Percentiles rank a stretch among this genome's conserved stretches.
phyloP scores from a whole-genome alignment of 805 yeast genomes.

The Teunomyces atbi region DNA sequence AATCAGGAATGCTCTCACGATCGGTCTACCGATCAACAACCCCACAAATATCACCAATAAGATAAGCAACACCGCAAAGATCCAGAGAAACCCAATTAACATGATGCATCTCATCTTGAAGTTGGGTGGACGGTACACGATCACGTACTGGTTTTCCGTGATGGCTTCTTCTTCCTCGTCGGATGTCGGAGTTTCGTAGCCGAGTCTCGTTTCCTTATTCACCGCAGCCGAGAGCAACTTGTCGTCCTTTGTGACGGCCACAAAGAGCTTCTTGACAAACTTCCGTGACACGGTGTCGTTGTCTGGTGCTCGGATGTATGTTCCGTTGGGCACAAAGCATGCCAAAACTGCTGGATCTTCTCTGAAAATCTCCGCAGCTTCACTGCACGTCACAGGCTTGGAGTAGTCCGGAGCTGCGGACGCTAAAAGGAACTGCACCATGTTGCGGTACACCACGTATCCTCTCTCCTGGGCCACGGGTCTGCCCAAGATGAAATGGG shows the following conservation, averaged over 20 bases:
- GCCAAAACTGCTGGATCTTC: constrained; percentile 44
- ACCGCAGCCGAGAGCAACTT: constrained; percentile 40
- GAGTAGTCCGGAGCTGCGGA: constrained; percentile 52
- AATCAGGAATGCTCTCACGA: constrained; percentile 7
- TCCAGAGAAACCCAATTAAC: constrained; percentile 49
- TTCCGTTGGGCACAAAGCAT: constrained; percentile 78
- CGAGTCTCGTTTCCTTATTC: constrained; percentile 11
- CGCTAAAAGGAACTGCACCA: constrained; percentile 42
- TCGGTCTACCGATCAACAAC: constrained; percentile 27
- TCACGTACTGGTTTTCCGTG: constrained; percentile 50
- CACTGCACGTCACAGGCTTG: constrained; percentile 50
- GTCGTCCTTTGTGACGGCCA: constrained; percentile 80
- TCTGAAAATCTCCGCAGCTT: constrained; percentile 45
- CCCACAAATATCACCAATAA: constrained; percentile 20
- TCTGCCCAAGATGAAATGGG: constrained; percentile 73
- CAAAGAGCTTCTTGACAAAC: constrained; percentile 65
- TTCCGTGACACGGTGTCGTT: constrained; percentile 71
- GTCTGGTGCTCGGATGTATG: constrained; percentile 81
- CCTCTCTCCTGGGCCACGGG: constrained; percentile 73
- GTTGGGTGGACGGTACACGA: constrained; percentile 85
- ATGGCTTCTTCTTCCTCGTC: constrained; percentile 45
- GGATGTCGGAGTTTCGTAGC: constrained; percentile 33
- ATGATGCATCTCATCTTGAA: constrained; percentile 59
- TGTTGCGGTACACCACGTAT: constrained; percentile 52
- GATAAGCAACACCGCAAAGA: constrained; percentile 36